These are phyloP conservation scores for Melanopsichium pennsylvanicum DNA, from an alignment of 1,284 basidiomycete species.

Conservation along the genomic window DNA sequence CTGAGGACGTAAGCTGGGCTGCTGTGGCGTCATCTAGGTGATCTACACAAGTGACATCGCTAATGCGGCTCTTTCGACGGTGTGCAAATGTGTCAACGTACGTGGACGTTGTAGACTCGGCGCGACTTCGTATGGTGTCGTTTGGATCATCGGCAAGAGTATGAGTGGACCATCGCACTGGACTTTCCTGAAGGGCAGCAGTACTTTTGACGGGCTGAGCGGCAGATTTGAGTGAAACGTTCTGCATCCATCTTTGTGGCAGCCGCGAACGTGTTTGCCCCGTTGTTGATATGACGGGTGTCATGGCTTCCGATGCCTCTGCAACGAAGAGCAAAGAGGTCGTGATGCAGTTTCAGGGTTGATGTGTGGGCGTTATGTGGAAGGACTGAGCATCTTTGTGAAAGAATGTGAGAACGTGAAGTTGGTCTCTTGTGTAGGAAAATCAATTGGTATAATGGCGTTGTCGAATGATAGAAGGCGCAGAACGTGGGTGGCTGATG, in stretches of 20 bases:
- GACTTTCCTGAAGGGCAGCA: slow-evolving; percentile 1
- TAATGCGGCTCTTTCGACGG: slow-evolving; percentile 37
- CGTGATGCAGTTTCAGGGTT: neutral
- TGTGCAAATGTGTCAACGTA: slow-evolving; percentile 41
- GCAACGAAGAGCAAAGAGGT: neutral
- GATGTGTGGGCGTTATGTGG: neutral
- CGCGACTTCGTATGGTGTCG: slow-evolving; percentile 30
- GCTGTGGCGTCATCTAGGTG: slow-evolving; percentile 9
- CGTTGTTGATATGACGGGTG: slow-evolving; percentile 18
- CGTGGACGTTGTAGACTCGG: slow-evolving; percentile 32
- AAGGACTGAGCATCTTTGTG: too few species aligned
- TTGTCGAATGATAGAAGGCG: too few species aligned
- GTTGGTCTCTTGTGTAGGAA: too few species aligned
- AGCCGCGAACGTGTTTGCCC: slow-evolving; percentile 37
- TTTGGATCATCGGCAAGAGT: slow-evolving; percentile 21
- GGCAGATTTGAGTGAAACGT: slow-evolving; percentile 3
- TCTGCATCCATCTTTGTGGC: slow-evolving; percentile 34
- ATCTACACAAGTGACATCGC: slow-evolving; percentile 36
- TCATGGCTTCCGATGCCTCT: slow-evolving; percentile 7
- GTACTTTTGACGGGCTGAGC: slow-evolving; percentile 6
- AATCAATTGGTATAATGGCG: too few species aligned
- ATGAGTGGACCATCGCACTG: slow-evolving; percentile 27
- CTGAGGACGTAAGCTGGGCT: slow-evolving; percentile 3
- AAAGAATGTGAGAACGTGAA: too few species aligned
- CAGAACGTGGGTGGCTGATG: too few species aligned